Base-by-base conservation (phyloP, 1,284 basidiomycete genomes). In the Microbotryum scabiosae region DNA sequence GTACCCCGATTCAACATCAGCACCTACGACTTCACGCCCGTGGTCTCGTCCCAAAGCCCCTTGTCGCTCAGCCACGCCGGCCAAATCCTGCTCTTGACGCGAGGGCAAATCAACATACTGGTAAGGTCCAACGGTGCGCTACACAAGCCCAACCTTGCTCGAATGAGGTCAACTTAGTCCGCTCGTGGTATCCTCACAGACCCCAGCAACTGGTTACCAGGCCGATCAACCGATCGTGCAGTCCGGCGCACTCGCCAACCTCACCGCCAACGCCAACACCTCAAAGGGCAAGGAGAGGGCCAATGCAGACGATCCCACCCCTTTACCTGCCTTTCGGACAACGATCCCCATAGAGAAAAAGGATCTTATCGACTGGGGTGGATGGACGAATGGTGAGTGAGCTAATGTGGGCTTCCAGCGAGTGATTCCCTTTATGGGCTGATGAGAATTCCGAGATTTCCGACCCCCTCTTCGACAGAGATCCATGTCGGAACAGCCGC, bases 71-170 rank as follows among this genome's bases (percentile, higher is more conserved):
- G 23, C 10, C 8, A 26, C 7, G 65, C 64, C 43, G 65, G 65
- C 0, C 65, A 67, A 28, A 49, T 62, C 32, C 54, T 54, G 7
- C 44, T 64, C 10, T 30, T 60, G 3, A 58, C 62, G 1, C 57
- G 65, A 25, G 60, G 51, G 18, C 62, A 64, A 36, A 23, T 67
- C 32, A 59, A 62, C 56, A 43, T 67, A 43, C 46, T 64, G 43
- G 65, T 67, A 5, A 46, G 59, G 47, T 32, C 5, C 46, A 41
- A 5, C 30, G 10, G 30, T 30, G 30, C 30, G 30, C 30, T 30
- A 1, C 30, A 30, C 30, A 30, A 9, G 30, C 30, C 10, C 21
- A 21, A 28, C 48, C 6, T 43, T 28, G 10, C 25, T 41, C 8
- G 18, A 21, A n/a, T n/a, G 6, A 41, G 36, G 36, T 9, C 30